phyloP scores from a whole-genome alignment of 768 basidiomycete species.

The Lenzites betulinus region DNA sequence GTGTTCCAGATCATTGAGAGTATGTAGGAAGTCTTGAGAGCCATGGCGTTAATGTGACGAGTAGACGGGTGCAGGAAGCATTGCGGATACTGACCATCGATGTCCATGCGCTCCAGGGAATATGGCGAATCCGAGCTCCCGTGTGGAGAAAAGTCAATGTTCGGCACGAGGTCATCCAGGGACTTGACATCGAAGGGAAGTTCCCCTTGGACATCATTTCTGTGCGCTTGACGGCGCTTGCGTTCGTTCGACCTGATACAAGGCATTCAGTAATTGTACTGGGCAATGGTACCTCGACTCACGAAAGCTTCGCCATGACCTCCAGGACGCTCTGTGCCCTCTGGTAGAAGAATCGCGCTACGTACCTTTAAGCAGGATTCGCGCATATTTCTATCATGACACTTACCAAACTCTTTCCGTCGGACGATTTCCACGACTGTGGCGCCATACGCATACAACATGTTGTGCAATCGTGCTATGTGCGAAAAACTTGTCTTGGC shows the following conservation, averaged over 20 bases:
- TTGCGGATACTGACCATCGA: constrained; percentile 58
- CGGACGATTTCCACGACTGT: constrained; percentile 90
- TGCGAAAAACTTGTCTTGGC: constrained; percentile 85
- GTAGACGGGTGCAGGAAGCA: background rate
- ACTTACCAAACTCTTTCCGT: constrained; percentile 84
- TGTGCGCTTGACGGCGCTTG: constrained; percentile 83
- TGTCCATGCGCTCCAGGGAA: constrained; percentile 64
- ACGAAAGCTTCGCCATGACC: constrained; percentile 88
- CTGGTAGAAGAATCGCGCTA: constrained; percentile 80
- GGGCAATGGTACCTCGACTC: constrained; percentile 31
- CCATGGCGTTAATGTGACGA: constrained; percentile 12
- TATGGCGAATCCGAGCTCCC: constrained; percentile 65
- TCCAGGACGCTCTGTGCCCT: constrained; percentile 81
- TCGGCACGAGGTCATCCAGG: constrained; percentile 79
- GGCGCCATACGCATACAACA: constrained; percentile 91
- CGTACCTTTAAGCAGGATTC: constrained; percentile 9
- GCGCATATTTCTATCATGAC: background rate
- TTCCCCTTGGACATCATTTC: constrained; percentile 80
- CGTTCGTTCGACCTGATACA: constrained; percentile 65
- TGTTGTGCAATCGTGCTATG: constrained; percentile 83
- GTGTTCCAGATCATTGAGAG: constrained; percentile 67
- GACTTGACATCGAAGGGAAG: constrained; percentile 84
- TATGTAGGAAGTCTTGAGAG: constrained; percentile 54
- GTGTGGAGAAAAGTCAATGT: constrained; percentile 75
- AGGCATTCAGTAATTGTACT: background rate